Conservation (phyloP, 1,284 basidiomycete genomes). For the Apiotrichum domesticum region DNA sequence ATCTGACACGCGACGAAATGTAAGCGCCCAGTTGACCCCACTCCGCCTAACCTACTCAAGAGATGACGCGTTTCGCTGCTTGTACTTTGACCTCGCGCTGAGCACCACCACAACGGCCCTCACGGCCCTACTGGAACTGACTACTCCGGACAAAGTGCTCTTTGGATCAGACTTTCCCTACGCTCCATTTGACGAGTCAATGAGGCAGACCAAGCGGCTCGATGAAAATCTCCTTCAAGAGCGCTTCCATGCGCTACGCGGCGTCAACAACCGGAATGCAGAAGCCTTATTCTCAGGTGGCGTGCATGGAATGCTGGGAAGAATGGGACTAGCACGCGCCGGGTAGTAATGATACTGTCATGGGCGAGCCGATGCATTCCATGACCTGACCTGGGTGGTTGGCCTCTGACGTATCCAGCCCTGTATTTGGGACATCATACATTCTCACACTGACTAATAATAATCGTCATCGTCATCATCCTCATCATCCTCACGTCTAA, state of each 20-base stretch:
- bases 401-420: no score
- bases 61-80: neutral
- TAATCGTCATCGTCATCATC: no score
- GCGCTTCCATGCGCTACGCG: neutral
- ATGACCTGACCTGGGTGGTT: no score
- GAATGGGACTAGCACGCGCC: neutral
- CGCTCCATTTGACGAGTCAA: neutral
- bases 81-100: conserved; percentile 8
- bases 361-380: no score
- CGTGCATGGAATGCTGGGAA: neutral
- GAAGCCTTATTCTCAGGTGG: neutral
- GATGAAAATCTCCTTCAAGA: neutral
- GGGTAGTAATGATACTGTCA: neutral
- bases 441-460: no score
- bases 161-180: conserved; percentile 6
- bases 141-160: conserved; percentile 4
- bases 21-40: neutral
- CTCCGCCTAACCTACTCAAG: neutral
- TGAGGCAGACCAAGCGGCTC: conserved; percentile 4
- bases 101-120: neutral
- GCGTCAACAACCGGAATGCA: neutral
- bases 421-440: no score
- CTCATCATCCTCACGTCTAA: no score
- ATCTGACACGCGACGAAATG: neutral
- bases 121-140: neutral